Evolutionary conservation across 305 asterid species (phyloP), one percentile per base, ranked within the genome.

Genomic region (Fraxinus angustifolia): DNA sequence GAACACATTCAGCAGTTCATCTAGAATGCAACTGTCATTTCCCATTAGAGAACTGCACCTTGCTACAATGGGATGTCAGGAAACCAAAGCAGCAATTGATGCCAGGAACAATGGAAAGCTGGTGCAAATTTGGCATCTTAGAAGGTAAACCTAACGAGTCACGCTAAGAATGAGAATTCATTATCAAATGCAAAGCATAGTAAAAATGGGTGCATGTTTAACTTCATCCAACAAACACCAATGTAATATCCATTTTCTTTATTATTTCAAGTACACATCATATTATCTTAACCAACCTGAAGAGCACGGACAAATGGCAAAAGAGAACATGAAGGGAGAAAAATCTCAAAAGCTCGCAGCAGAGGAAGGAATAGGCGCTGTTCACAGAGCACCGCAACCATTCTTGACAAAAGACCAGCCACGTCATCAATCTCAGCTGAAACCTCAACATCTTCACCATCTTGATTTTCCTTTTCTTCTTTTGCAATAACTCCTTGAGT

Each of bases 321-420:
- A 86, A 96, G 91, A 74, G 97, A 96, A 90, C 98, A 93, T 73
- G 97, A 93, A 12, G 99, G 98, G 79, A 96, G 98, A 89, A 94
- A 96, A 90, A 96, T 91, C 85, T 96, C 99, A 79, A 96, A 96
- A 78, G 99, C 98, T 87, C 91, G 93, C 35, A 96, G 91, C 87
- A 96, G 86, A 73, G 98, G 99, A 82, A 91, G 96, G 87, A 94
- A 94, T 81, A 94, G 88, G 65, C 84, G 92, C 85, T 96, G 95
- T 87, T 94, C 98, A 85, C 98, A 94, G 76, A 96, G 98, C 81
- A 94, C 98, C 48, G 98, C 92, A 16, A 93, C 97, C 97, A 96
- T 92, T 88, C 91, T 90, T 36, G 98, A 90, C 89, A 96, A 90
- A 79, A 95, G 87, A 85, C 83, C 90, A 75, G 89, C 85, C 89